Evolutionary conservation across 2,329 filamentous ascomycete genomes (phyloP).

Genomic region (Arthrobotrys musiformis): DNA sequence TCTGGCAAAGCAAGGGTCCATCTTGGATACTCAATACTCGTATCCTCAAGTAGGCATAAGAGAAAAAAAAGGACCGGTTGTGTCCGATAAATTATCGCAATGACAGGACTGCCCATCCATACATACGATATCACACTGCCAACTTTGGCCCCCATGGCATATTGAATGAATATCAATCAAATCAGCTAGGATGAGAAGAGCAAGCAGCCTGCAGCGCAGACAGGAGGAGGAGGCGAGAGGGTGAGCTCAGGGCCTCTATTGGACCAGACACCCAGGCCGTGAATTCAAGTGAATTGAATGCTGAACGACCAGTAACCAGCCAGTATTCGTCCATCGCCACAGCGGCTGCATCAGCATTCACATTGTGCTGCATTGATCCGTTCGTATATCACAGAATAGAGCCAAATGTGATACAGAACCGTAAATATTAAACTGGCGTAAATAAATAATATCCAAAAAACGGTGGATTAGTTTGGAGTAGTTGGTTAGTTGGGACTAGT

Average conservation of each 20-base stretch:
- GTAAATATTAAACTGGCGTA: too few species aligned
- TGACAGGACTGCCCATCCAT: slow-evolving; percentile 9
- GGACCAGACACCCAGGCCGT: too few species aligned
- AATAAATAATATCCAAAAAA: too few species aligned
- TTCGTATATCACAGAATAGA: not conserved
- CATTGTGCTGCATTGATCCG: not conserved
- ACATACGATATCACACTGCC: not conserved
- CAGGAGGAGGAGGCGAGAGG: too few species aligned
- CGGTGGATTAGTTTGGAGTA: not conserved
- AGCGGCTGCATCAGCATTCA: not conserved
- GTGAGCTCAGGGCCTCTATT: slow-evolving; percentile 22
- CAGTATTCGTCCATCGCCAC: not conserved
- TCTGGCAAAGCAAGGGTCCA: not conserved
- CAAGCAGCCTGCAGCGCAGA: not conserved
- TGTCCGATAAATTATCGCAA: slow-evolving; percentile 52
- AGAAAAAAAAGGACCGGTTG: not conserved
- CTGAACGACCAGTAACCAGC: not conserved
- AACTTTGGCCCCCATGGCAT: too few species aligned
- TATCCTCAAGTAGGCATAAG: too few species aligned
- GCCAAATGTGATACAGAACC: too few species aligned
- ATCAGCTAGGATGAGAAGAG: not conserved
- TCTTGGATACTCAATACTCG: too few species aligned
- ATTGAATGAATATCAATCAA: too few species aligned
- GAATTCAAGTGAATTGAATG: not conserved
- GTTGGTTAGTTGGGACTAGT: too few species aligned